Evolutionary conservation across 371 early-diverging fungal species (phyloP).

Genomic region (Mortierella polycephala): DNA sequence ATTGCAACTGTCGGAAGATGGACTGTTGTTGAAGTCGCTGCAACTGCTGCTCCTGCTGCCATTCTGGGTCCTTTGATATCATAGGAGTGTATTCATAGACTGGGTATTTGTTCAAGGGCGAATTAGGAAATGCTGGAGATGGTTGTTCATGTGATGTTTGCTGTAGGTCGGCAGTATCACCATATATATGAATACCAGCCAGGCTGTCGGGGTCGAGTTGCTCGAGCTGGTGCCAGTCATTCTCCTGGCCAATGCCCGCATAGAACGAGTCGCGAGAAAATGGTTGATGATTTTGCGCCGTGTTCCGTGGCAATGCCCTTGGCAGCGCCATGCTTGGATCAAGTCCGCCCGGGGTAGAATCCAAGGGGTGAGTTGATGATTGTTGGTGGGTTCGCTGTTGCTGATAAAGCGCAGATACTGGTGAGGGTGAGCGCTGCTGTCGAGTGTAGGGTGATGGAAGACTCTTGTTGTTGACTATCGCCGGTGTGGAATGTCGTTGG

Average conservation of each 20-base stretch:
- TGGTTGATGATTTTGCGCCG: conserved; percentile 11
- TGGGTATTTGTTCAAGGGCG: conserved; percentile 29
- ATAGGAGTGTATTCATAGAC: conserved; percentile 26
- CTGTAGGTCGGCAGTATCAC: conserved; percentile 23
- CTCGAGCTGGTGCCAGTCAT: conserved; percentile 42
- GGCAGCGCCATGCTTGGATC: conserved; percentile 47
- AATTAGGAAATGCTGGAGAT: conserved; percentile 16
- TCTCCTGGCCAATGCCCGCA: conserved; percentile 42
- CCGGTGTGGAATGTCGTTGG: conserved; percentile 4
- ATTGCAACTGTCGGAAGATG: conserved; percentile 21
- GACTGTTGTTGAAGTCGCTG: conserved; percentile 32
- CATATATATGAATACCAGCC: conserved; percentile 40
- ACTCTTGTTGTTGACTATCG: not conserved
- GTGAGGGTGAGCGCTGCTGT: conserved; percentile 1
- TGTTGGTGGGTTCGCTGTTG: conserved; percentile 3
- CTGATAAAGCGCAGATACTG: conserved; percentile 3
- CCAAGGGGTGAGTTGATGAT: conserved; percentile 7
- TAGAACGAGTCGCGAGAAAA: conserved; percentile 41
- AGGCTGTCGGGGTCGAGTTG: conserved; percentile 40
- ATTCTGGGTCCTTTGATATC: conserved; percentile 4
- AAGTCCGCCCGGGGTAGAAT: conserved; percentile 27
- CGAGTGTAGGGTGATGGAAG: not conserved
- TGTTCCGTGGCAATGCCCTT: conserved; percentile 34
- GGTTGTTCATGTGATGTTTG: conserved; percentile 11
- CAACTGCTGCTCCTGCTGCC: conserved; percentile 32